Evolutionary conservation across 495 filamentous ascomycete species (phyloP), one percentile per base, ranked within the genome.

Genomic region (Elasticomyces elasticus): DNA sequence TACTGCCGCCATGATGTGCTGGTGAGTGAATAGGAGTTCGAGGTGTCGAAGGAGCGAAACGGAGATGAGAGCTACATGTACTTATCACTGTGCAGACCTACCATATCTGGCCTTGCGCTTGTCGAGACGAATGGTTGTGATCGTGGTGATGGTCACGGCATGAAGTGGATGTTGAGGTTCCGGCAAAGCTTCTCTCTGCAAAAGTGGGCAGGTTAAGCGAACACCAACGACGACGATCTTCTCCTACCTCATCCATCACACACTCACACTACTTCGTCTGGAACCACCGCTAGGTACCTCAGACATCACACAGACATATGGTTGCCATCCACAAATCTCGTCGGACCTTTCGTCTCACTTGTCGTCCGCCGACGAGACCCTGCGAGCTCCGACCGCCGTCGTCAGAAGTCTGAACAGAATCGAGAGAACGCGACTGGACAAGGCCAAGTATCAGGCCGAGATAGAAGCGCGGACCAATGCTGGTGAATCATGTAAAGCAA

Each of bases 401-500:
- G 13, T 17, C 35, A 13, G 19, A 12, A 40, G 35, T 5, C 4
- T 2, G 13, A 40, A 17, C 35, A 40, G 19, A 40, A 12, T 12
- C 12, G 35, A 40, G 13, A 12, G 13, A 5, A 40, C 5, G 3
- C 35, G 35, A 3, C 5, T 2, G 2, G 35, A 42, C 9, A 30
- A 30, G 9, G 28, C 24, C 23, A 27, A 26, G 25, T 25, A 48
- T 25, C 52, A 42, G 17, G 28, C 27, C 1, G 31, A 55, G 25
- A 49, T 55, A 23, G 25, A 38, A 28, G 48, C 54, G n/a, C 55
- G 55, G 1, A 52, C 49, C 2, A 17, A 20, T 9, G 31, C 26
- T 46, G 55, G 55, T 15, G 55, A 57, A 40, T 40, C 55, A 12
- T 57, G 49, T 42, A 31, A 52, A 46, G 38, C 51, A 30, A 57